Percentiles rank a stretch among this genome's conserved stretches.
Evolutionary conservation across 2,329 filamentous ascomycete species (phyloP).

Genomic region (Hymenoscyphus scutula): DNA sequence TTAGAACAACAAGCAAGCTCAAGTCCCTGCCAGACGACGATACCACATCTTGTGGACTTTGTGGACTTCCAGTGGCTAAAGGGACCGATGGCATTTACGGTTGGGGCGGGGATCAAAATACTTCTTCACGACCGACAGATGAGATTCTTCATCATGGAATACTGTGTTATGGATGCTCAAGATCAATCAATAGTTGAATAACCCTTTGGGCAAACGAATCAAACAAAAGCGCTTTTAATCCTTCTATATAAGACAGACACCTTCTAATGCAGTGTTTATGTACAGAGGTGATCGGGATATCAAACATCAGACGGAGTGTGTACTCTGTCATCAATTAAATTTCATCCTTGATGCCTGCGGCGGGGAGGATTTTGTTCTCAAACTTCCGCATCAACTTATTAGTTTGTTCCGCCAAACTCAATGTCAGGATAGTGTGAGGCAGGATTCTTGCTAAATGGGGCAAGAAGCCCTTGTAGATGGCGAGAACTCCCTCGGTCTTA

Average conservation of each 20-base stretch:
- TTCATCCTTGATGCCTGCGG: constrained; percentile 32
- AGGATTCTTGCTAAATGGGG: constrained; percentile 92
- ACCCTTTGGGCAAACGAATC: constrained; percentile 11
- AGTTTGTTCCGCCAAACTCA: constrained; percentile 93
- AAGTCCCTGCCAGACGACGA: constrained; percentile 44
- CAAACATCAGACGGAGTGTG: constrained; percentile 12
- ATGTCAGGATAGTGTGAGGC: constrained; percentile 90
- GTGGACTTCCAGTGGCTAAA: constrained; percentile 64
- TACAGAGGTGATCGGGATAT: constrained; percentile 20
- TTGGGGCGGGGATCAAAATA: constrained; percentile 54
- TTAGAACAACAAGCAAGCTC: constrained; percentile 84
- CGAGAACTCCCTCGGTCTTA: constrained; percentile 83
- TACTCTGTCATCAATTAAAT: constrained; percentile 19
- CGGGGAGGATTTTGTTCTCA: constrained; percentile 58
- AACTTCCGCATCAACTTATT: constrained; percentile 85
- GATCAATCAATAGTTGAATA: constrained; percentile 55
- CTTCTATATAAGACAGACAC: constrained; percentile 17
- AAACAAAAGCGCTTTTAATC: background rate
- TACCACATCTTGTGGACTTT: constrained; percentile 58
- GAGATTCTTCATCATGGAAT: constrained; percentile 35
- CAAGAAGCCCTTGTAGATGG: constrained; percentile 97
- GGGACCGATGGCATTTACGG: constrained; percentile 62
- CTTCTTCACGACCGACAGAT: constrained; percentile 28
- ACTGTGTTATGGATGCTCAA: constrained; percentile 73
- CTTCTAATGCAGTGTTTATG: constrained; percentile 25